Percentiles rank a stretch among this genome's conserved stretches.
Conservation (phyloP, 805 yeast genomes). For the Saccharomyces mikatae region DNA sequence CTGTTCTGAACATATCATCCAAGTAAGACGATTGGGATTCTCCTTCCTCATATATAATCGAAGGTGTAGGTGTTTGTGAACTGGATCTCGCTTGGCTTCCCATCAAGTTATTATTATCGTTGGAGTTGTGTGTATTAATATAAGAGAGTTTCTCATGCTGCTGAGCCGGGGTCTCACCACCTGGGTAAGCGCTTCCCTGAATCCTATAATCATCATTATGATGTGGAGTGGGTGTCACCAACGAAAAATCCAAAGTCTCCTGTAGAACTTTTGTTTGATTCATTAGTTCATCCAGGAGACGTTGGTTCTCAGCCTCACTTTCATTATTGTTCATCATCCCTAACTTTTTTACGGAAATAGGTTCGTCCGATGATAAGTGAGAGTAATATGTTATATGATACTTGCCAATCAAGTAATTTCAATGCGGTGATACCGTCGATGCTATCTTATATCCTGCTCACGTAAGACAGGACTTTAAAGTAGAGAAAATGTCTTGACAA, state of each 20-base stretch:
- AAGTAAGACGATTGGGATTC: conserved; percentile 12
- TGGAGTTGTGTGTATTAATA: conserved; percentile 2
- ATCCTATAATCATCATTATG: neutral
- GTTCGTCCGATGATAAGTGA: neutral
- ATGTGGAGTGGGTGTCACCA: neutral
- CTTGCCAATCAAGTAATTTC: neutral
- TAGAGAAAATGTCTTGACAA: neutral
- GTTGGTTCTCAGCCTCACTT: conserved; percentile 6
- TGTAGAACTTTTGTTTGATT: neutral
- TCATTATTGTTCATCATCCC: neutral
- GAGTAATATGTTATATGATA: neutral
- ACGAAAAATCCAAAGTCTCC: neutral
- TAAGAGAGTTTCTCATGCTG: conserved; percentile 19
- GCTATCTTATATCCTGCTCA: neutral
- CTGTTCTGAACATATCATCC: conserved; percentile 18
- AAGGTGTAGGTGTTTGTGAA: neutral
- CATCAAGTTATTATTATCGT: conserved; percentile 1
- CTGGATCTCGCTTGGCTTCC: neutral
- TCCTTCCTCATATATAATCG: neutral
- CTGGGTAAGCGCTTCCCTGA: neutral
- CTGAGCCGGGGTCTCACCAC: conserved; percentile 16
- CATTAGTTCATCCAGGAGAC: conserved; percentile 7
- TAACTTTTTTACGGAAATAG: neutral
- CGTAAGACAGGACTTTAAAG: neutral
- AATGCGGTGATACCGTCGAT: neutral